phyloP scores from a whole-genome alignment of 164 flowering plant species.

The Berberis vulgaris region DNA sequence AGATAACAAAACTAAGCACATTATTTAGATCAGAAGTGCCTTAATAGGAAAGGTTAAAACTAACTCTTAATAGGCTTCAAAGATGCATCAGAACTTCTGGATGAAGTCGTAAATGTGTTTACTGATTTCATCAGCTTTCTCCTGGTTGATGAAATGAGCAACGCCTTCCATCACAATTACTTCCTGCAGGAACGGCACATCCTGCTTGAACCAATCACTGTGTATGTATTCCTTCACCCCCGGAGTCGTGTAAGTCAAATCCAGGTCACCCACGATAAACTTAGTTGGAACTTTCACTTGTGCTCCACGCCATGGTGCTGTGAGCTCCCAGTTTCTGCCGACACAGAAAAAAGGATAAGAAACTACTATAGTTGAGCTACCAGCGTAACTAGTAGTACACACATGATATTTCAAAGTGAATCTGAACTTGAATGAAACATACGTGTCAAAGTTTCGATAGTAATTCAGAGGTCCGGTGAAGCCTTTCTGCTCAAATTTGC shows the following conservation, averaged over 20 bases:
- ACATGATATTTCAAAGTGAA: neutral
- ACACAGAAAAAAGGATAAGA: neutral
- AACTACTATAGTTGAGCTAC: neutral
- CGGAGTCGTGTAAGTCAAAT: slow-evolving; percentile 10
- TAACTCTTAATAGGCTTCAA: neutral
- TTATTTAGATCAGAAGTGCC: too few species aligned
- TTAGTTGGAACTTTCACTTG: slow-evolving; percentile 54
- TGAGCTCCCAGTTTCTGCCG: slow-evolving; percentile 58
- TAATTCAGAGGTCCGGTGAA: slow-evolving; percentile 75
- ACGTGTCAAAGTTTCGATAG: slow-evolving; percentile 54
- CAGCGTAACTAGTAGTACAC: neutral
- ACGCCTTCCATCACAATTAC: slow-evolving; percentile 30
- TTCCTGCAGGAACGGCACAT: slow-evolving; percentile 20
- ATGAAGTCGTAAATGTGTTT: slow-evolving; percentile 31
- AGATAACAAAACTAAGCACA: too few species aligned
- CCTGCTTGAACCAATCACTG: slow-evolving; percentile 35
- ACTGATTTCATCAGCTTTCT: slow-evolving; percentile 29
- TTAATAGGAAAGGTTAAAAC: too few species aligned
- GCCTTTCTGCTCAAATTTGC: slow-evolving; percentile 39
- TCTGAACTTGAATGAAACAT: slow-evolving; percentile 13
- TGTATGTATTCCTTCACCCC: slow-evolving; percentile 45
- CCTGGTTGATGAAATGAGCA: slow-evolving; percentile 35
- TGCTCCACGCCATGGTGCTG: slow-evolving; percentile 44
- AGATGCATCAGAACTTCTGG: slow-evolving; percentile 16
- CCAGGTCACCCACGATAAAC: slow-evolving; percentile 48